Percentiles rank a stretch among this genome's conserved stretches.
Evolutionary conservation across 2,329 filamentous ascomycete genomes (phyloP).

Genomic region (Aureobasidium namibiae): DNA sequence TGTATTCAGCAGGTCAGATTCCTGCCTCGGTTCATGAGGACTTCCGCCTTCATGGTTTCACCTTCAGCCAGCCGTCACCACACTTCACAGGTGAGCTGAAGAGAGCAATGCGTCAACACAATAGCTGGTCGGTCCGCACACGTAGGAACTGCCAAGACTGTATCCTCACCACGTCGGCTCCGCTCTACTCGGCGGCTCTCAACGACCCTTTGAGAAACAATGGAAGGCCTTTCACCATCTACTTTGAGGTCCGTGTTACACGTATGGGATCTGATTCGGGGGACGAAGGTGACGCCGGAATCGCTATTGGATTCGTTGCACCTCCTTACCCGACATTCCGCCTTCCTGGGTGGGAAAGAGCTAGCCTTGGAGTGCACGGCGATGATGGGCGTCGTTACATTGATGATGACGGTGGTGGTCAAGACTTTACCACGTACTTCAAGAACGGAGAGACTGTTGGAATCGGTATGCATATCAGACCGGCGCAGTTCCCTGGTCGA

Average conservation of each 20-base stretch:
- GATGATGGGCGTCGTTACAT: constrained; percentile 72
- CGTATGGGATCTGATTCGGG: constrained; percentile 28
- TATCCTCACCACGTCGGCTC: constrained; percentile 59
- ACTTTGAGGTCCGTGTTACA: constrained; percentile 61
- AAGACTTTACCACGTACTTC: constrained; percentile 58
- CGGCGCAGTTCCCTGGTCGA: constrained; percentile 19
- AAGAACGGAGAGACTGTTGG: constrained; percentile 59
- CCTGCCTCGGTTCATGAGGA: constrained; percentile 15
- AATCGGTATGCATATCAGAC: constrained; percentile 57
- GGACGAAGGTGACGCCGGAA: constrained; percentile 41
- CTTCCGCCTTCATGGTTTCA: constrained; percentile 21
- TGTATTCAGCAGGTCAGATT: constrained; percentile 43
- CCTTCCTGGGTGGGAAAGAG: constrained; percentile 74
- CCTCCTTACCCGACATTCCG: constrained; percentile 71
- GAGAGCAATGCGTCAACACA: constrained; percentile 1
- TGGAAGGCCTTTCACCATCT: constrained; percentile 47
- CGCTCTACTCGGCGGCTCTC: constrained; percentile 53
- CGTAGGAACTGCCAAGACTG: constrained; percentile 46
- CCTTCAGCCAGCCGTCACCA: constrained; percentile 42
- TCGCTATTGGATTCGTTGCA: constrained; percentile 63
- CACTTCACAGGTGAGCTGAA: constrained; percentile 34
- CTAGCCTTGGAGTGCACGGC: constrained; percentile 65
- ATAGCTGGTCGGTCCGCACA: constrained; percentile 33
- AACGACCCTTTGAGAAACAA: constrained; percentile 48
- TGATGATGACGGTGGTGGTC: constrained; percentile 67